Percentiles rank a stretch among this genome's conserved stretches.
Evolutionary conservation across 2,329 filamentous ascomycete genomes (phyloP).

Genomic region (Phaeosphaeria sp.): DNA sequence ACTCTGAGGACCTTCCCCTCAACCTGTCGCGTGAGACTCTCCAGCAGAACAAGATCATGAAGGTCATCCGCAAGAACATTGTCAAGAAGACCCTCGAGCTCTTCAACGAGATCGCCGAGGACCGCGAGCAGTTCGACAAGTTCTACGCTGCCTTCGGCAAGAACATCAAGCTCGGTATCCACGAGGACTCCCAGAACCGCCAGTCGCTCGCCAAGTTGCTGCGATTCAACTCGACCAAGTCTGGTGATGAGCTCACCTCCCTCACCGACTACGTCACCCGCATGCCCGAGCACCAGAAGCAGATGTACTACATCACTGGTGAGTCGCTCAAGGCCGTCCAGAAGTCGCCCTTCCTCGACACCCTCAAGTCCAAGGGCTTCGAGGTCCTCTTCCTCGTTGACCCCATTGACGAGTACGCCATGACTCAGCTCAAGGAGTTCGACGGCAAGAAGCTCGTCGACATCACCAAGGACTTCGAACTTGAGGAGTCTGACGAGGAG

Average conservation of each 20-base stretch:
- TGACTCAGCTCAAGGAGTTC: conserved; percentile 99
- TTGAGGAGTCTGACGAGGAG: conserved; percentile 99
- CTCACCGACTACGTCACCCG: conserved; percentile 97
- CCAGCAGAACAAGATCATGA: conserved; percentile 99
- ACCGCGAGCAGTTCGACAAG: conserved; percentile 99
- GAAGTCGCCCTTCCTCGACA: conserved; percentile 98
- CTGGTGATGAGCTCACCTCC: conserved; percentile 92
- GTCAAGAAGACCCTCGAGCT: conserved; percentile 99
- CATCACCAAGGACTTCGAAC: conserved; percentile 99
- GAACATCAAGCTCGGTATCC: conserved; percentile 99
- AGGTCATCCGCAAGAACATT: conserved; percentile 99
- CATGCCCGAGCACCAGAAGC: conserved; percentile 99
- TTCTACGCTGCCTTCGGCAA: conserved; percentile 99
- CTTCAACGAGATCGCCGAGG: conserved; percentile 98
- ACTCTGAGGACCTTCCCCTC: conserved; percentile 98
- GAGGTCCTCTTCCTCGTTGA: conserved; percentile 99
- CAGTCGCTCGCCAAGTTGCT: conserved; percentile 92
- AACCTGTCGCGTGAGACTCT: conserved; percentile 99
- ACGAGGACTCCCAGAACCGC: conserved; percentile 99
- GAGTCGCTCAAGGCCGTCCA: conserved; percentile 98
- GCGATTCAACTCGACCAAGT: conserved; percentile 99
- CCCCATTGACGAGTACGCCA: conserved; percentile 99
- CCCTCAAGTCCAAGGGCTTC: conserved; percentile 98
- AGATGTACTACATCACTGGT: conserved; percentile 99
- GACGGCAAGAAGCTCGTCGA: conserved; percentile 99